phyloP scores from a whole-genome alignment of 345 rosid species.

The Crucihimalaya himalaica region DNA sequence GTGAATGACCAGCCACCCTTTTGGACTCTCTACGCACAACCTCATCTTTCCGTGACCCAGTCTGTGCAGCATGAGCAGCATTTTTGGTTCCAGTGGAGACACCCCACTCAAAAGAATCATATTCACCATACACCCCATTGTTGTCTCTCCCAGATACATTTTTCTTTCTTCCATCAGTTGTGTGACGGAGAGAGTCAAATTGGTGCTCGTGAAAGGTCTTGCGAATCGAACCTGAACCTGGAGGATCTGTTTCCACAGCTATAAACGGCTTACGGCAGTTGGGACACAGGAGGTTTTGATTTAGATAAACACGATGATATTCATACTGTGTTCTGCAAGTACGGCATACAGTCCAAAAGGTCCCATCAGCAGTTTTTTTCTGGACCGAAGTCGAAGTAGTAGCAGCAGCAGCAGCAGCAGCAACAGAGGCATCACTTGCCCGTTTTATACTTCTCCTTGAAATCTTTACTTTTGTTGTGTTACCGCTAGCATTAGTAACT shows the following conservation, averaged over 20 bases:
- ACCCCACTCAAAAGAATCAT: slow-evolving; percentile 37
- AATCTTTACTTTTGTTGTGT: slow-evolving; percentile 43
- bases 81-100: slow-evolving; percentile 47
- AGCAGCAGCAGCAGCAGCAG: slow-evolving; percentile 6
- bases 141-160: slow-evolving; percentile 26
- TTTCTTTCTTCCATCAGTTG: slow-evolving; percentile 40
- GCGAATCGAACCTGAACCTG: slow-evolving; percentile 49
- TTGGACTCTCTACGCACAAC: slow-evolving; percentile 55
- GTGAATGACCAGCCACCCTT: slow-evolving; percentile 40
- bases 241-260: slow-evolving; percentile 71
- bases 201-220: slow-evolving; percentile 57
- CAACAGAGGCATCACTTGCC: slow-evolving; percentile 35
- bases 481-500: slow-evolving; percentile 40
- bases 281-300: slow-evolving; percentile 66
- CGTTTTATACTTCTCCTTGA: slow-evolving; percentile 47
- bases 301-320: slow-evolving; percentile 62
- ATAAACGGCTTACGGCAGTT: slow-evolving; percentile 66
- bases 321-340: slow-evolving; percentile 67
- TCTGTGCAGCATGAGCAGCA: slow-evolving; percentile 51
- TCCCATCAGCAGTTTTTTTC: slow-evolving; percentile 43
- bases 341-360: slow-evolving; percentile 76
- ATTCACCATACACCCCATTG: slow-evolving; percentile 38
- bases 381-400: slow-evolving; percentile 38
- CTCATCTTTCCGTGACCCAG: slow-evolving; percentile 59
- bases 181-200: slow-evolving; percentile 46